These are phyloP conservation scores for Boletus rufocinnamomeus DNA, from an alignment of 768 basidiomycete genomes.

Conservation along the genomic window DNA sequence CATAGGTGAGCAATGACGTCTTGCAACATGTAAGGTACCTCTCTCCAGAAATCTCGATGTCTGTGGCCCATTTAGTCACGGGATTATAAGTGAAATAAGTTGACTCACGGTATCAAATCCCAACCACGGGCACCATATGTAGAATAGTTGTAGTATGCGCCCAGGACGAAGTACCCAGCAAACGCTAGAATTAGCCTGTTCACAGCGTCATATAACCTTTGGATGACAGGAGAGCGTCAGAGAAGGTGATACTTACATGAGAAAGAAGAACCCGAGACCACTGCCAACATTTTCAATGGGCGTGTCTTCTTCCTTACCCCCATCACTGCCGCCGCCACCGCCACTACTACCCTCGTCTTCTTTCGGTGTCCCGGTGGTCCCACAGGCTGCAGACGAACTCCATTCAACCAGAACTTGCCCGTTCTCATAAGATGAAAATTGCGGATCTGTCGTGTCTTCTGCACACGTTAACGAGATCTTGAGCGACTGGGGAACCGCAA, in stretches of 20 bases:
- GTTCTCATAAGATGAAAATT: conserved; percentile 62
- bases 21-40: conserved; percentile 82
- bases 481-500: conserved; percentile 55
- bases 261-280: conserved; percentile 87
- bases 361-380: conserved; percentile 29
- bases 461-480: conserved; percentile 63
- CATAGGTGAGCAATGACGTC: conserved; percentile 80
- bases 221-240: conserved; percentile 2
- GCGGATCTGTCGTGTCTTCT: conserved; percentile 44
- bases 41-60: conserved; percentile 89
- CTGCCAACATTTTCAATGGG: conserved; percentile 55
- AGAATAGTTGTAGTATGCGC: conserved; percentile 86
- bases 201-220: conserved; percentile 42
- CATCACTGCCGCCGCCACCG: conserved; percentile 7
- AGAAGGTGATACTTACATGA: conserved; percentile 57
- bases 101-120: conserved; percentile 81
- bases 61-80: conserved; percentile 37
- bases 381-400: conserved; percentile 62
- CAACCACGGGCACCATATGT: conserved; percentile 82
- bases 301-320: conserved; percentile 24
- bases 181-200: conserved; percentile 54
- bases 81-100: conserved; percentile 7
- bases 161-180: conserved; percentile 69
- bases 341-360: conserved; percentile 27
- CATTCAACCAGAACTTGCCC: conserved; percentile 59